phyloP scores from a whole-genome alignment of 192 early-diverging fungal species.

The Pecoramyces ruminantium region DNA sequence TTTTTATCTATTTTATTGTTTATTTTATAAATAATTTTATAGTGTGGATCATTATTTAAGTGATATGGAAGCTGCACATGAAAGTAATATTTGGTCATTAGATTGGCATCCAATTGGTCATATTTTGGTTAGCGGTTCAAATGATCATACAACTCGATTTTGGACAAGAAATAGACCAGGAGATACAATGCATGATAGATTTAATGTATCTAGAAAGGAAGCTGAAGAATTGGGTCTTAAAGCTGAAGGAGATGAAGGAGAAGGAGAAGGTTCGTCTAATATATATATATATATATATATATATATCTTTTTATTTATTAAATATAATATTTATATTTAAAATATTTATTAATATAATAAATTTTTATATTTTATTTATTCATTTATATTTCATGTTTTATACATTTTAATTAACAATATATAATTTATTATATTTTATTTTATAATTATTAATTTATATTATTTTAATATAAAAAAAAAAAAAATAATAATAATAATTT shows the following conservation, averaged over 20 bases:
- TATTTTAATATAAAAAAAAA: too few species aligned
- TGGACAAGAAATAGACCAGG: conserved; percentile 90
- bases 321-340: too few species aligned
- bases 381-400: too few species aligned
- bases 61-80: conserved; percentile 64
- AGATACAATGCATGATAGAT: conserved; percentile 27
- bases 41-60: conserved; percentile 20
- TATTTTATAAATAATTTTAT: too few species aligned
- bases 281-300: background rate
- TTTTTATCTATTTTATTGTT: too few species aligned
- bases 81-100: conserved; percentile 79
- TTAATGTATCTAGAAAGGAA: conserved; percentile 11
- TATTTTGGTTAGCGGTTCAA: conserved; percentile 79
- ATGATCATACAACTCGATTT: conserved; percentile 89
- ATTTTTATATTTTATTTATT: too few species aligned
- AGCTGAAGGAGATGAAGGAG: background rate
- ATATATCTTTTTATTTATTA: too few species aligned
- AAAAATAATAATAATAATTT: too few species aligned
- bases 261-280: background rate
- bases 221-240: background rate
- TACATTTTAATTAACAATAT: too few species aligned
- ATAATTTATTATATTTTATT: too few species aligned
- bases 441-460: too few species aligned
- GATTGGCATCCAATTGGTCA: conserved; percentile 97
- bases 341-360: too few species aligned